Conservation (phyloP, 106 monocot genomes). For the Alisma plantagoaquatica region DNA sequence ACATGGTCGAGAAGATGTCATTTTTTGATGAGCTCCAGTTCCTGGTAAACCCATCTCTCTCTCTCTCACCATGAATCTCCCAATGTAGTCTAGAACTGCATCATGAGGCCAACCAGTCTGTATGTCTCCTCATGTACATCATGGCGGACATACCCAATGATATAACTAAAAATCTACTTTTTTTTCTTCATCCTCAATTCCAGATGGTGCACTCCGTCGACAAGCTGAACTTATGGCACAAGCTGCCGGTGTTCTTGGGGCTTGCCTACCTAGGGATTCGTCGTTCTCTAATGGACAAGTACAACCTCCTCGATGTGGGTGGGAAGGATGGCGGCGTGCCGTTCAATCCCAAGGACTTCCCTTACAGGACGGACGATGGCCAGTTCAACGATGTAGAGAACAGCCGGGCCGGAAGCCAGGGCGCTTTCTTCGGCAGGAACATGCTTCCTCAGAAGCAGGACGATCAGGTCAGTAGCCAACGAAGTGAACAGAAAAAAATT, state of each 20-base stretch:
- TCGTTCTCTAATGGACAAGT: conserved; percentile 31
- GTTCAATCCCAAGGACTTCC: conserved; percentile 24
- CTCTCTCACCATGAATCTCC: not conserved
- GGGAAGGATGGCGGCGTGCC: conserved; percentile 1
- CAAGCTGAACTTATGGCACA: conserved; percentile 35
- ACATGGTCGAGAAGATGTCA: not conserved
- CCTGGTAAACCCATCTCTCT: not conserved
- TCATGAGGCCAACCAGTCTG: too few species aligned
- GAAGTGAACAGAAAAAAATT: too few species aligned
- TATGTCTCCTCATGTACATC: too few species aligned
- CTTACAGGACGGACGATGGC: conserved; percentile 30
- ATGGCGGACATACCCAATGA: too few species aligned
- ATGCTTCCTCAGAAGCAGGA: conserved; percentile 24
- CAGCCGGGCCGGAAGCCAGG: conserved; percentile 22
- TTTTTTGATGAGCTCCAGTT: conserved; percentile 10
- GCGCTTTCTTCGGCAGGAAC: conserved; percentile 48
- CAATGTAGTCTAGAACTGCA: too few species aligned
- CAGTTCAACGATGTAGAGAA: conserved; percentile 35
- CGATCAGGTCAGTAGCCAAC: conserved; percentile 30
- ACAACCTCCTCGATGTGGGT: conserved; percentile 43
- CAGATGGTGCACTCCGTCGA: conserved; percentile 41
- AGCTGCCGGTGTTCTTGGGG: conserved; percentile 44
- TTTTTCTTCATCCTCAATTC: not conserved
- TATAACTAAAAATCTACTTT: not conserved
- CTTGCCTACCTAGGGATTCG: conserved; percentile 29